Evolutionary conservation across 441 rosid genomes (phyloP), one percentile per base, ranked within the genome.

Genomic region (Gossypium lobatum): DNA sequence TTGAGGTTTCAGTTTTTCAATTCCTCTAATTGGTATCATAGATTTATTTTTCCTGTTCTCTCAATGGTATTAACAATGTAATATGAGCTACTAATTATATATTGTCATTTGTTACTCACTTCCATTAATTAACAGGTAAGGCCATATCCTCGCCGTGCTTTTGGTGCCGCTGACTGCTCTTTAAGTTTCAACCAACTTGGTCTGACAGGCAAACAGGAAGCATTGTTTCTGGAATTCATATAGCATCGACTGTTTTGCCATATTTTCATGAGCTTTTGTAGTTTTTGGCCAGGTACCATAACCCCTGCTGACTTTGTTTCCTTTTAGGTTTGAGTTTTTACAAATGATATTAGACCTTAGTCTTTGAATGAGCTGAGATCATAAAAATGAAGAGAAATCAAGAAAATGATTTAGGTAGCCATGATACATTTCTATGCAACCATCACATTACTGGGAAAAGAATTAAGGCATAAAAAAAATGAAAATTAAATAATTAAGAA

Each of bases 141-240:
- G 82, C 80, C 93, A 73, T 94, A 85, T 70, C 98, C 98, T 37
- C 90, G 90, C 13, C 81, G 74, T 72, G 87, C 85, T 23, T 90
- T 90, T 67, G 70, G 76, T 74, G 66, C 75, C 48, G 77, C 45
- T 17, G 93, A 88, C 62, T 71, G 88, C 75, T 76, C 82, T 70
- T 82, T 74, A 62, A 89, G 89, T 75, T 84, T 94, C 75, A 80
- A 81, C 57, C 91, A 85, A 69, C 81, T 88, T 58, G 96, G 95
- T 66, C 86, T 94, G 64, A 85, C 88, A 63, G 84, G 83, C 81
- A 89, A 86, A 77, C 95, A 90, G 75, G 97, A 90, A 87, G 89
- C 87, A 17, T 76, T 93, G 81, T 93, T 86, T 77, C 83, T 93
- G 63, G 98, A 92, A 81, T 69, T 85, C 76, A 79, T 84, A 70